Conservation (phyloP, 768 basidiomycete species). For the Tricholoma terreum region DNA sequence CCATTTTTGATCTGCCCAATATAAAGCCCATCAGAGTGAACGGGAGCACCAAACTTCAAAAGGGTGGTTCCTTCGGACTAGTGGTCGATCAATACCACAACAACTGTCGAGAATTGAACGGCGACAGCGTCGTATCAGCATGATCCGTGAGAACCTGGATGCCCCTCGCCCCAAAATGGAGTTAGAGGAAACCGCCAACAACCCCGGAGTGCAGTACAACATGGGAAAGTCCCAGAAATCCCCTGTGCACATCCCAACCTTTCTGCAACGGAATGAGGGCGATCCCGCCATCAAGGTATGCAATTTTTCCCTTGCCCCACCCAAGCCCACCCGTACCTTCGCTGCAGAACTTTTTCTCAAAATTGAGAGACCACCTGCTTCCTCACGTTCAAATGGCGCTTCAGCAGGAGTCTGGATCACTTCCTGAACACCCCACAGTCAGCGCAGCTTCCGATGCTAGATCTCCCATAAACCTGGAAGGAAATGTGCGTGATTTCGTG, state of each 20-base stretch:
- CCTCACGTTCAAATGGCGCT: constrained; percentile 9
- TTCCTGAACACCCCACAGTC: constrained; percentile 7
- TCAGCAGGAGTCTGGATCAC: constrained; percentile 15
- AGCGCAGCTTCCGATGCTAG: constrained; percentile 16
- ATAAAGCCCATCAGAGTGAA: constrained; percentile 26
- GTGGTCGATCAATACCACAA: background rate
- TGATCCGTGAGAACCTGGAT: background rate
- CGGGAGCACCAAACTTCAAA: constrained; percentile 28
- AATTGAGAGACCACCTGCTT: constrained; percentile 12
- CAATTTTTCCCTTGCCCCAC: background rate
- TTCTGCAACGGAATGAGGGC: constrained; percentile 15
- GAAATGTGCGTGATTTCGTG: constrained; percentile 2
- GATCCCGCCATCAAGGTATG: constrained; percentile 13
- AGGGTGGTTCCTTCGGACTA: constrained; percentile 15
- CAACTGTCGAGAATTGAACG: background rate
- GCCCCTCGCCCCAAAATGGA: background rate
- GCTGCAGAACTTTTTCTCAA: constrained; percentile 13
- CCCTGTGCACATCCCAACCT: constrained; percentile 3
- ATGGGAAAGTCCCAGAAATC: background rate
- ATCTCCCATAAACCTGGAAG: too few relatives aligned
- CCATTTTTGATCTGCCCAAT: background rate
- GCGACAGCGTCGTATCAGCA: background rate
- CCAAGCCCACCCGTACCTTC: background rate
- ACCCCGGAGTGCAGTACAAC: background rate
- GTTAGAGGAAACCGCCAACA: background rate